Conservation (phyloP, 306 rosid genomes). For the Luffa acutangula region DNA sequence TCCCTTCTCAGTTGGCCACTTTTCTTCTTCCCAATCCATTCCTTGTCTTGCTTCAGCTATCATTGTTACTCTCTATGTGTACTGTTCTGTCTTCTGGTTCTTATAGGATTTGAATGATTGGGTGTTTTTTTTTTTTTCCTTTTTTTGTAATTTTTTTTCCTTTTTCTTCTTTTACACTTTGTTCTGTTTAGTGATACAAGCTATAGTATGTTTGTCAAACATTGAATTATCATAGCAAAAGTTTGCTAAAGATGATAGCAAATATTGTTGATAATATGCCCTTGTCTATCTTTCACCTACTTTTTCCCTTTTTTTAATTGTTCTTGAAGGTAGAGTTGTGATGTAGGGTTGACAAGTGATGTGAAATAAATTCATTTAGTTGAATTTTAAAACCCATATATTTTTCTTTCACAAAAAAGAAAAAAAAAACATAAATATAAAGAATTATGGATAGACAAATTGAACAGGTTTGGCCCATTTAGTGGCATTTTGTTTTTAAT, state of each 20-base stretch:
- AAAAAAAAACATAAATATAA: too few species aligned
- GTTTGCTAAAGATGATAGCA: constrained; percentile 12
- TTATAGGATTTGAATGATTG: constrained; percentile 57
- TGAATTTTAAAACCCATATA: neutral
- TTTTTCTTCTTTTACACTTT: neutral
- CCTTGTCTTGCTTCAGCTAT: constrained; percentile 20
- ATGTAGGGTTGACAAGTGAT: neutral
- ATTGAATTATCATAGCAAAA: constrained; percentile 38
- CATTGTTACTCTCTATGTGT: constrained; percentile 33
- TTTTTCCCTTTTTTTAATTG: neutral
- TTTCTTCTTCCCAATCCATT: constrained; percentile 13
- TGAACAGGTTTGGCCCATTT: neutral
- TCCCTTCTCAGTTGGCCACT: constrained; percentile 16
- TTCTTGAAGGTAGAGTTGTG: neutral
- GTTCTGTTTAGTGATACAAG: constrained; percentile 49
- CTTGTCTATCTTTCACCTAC: constrained; percentile 20
- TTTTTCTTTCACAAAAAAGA: neutral
- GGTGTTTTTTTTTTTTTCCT: constrained; percentile 10
- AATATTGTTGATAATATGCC: constrained; percentile 3
- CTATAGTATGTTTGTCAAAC: constrained; percentile 49
- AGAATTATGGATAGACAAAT: neutral
- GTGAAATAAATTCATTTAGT: constrained; percentile 6
- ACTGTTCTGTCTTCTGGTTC: constrained; percentile 37
- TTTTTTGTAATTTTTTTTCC: neutral
- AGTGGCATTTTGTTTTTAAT: neutral